A percentile compares a stretch with the other conserved stretches of the same genome.
Conservation (phyloP, 306 rosid species). For the Pachyrhizus erosus region DNA sequence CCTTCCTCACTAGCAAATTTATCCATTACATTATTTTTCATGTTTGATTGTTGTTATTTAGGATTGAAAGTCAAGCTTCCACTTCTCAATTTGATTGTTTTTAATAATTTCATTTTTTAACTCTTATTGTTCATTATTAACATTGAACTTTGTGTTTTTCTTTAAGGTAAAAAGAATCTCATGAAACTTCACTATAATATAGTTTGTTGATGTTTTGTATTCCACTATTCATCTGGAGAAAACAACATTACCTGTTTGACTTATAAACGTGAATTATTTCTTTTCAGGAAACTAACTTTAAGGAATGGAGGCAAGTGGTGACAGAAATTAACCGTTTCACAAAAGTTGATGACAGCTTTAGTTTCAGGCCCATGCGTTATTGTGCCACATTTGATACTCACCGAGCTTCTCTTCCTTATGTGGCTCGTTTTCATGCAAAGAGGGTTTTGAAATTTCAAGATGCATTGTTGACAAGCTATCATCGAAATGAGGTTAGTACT, state of each 20-base stretch:
- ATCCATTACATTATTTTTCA: neutral
- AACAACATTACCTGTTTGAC: slow-evolving; percentile 41
- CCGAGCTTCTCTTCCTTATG: slow-evolving; percentile 76
- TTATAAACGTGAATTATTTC: slow-evolving; percentile 44
- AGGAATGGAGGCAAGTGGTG: slow-evolving; percentile 97
- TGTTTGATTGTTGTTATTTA: slow-evolving; percentile 5
- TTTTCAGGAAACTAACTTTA: slow-evolving; percentile 84
- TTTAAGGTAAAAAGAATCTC: neutral
- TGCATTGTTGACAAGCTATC: slow-evolving; percentile 88
- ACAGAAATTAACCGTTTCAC: slow-evolving; percentile 91
- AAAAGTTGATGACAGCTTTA: slow-evolving; percentile 69
- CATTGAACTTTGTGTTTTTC: slow-evolving; percentile 24
- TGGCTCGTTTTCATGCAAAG: slow-evolving; percentile 96
- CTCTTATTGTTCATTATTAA: neutral
- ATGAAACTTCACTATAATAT: neutral
- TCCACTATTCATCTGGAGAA: slow-evolving; percentile 28
- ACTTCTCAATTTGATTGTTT: slow-evolving; percentile 11
- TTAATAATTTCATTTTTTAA: slow-evolving; percentile 20
- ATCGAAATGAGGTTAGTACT: slow-evolving; percentile 83
- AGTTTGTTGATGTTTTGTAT: slow-evolving; percentile 34
- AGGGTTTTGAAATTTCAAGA: slow-evolving; percentile 87
- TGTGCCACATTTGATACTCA: slow-evolving; percentile 72
- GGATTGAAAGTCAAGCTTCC: slow-evolving; percentile 28
- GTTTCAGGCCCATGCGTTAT: slow-evolving; percentile 84
- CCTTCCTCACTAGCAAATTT: neutral